Percentiles rank a stretch among this genome's conserved stretches.
phyloP scores from a whole-genome alignment of 192 early-diverging fungal species.

The Neocallimastix lanati region DNA sequence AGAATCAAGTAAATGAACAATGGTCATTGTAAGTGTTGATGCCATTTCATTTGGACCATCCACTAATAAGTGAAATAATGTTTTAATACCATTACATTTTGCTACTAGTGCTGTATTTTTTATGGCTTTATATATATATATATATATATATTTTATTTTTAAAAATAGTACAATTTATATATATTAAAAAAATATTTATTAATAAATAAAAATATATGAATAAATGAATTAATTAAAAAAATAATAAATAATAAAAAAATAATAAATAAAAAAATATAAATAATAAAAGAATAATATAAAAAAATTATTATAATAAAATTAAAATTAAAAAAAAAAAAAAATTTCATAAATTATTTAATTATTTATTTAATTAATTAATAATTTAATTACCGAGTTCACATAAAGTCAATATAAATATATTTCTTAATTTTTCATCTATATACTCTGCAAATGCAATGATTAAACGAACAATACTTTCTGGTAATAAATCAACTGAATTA shows the following conservation, averaged over 20 bases:
- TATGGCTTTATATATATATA: constrained; percentile 18
- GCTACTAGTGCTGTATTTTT: constrained; percentile 36
- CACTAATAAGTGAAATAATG: constrained; percentile 41
- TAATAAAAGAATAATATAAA: too few relatives aligned
- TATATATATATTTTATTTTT: too few relatives aligned
- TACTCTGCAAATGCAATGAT: not conserved
- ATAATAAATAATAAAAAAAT: too few relatives aligned
- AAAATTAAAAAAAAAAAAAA: too few relatives aligned
- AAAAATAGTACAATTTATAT: too few relatives aligned
- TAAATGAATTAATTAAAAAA: too few relatives aligned
- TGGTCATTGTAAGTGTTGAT: constrained; percentile 34
- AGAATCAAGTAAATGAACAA: constrained; percentile 54
- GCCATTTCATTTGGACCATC: constrained; percentile 44
- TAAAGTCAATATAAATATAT: not conserved
- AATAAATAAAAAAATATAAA: too few relatives aligned
- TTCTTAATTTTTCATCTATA: not conserved
- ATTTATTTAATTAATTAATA: too few relatives aligned
- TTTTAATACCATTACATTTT: constrained; percentile 44
- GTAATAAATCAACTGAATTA: not conserved
- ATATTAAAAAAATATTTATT: too few relatives aligned
- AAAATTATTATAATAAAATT: too few relatives aligned
- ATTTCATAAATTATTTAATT: too few relatives aligned
- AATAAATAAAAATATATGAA: too few relatives aligned
- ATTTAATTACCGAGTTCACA: not conserved
- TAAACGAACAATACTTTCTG: not conserved